A percentile compares a stretch with the other conserved stretches of the same genome.
Evolutionary conservation across 2,329 filamentous ascomycete species (phyloP).

Genomic region (Chaetothyriales sp.): DNA sequence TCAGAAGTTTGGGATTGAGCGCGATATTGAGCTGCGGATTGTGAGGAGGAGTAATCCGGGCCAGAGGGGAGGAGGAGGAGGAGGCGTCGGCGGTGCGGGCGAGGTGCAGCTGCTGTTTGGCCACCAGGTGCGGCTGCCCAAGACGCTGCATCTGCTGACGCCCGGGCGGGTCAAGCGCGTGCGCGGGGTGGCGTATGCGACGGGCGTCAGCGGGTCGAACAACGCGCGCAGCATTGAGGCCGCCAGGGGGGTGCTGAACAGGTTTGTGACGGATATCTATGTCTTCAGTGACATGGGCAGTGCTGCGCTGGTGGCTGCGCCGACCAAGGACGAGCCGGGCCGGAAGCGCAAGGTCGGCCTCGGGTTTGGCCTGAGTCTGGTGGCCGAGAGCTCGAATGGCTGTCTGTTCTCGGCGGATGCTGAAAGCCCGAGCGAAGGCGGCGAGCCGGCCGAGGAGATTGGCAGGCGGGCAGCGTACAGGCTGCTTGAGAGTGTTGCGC

Average conservation of each 20-base stretch:
- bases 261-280: constrained; percentile 75
- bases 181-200: constrained; percentile 83
- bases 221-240: constrained; percentile 91
- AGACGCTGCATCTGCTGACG: constrained; percentile 77
- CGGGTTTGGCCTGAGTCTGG: constrained; percentile 77
- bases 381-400: constrained; percentile 81
- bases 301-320: constrained; percentile 47
- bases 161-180: constrained; percentile 77
- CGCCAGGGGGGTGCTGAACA: constrained; percentile 73
- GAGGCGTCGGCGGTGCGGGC: constrained; percentile 68
- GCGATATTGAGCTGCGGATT: constrained; percentile 71
- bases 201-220: constrained; percentile 80
- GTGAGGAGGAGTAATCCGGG: constrained; percentile 66
- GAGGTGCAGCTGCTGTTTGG: constrained; percentile 89
- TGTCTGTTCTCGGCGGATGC: constrained; percentile 81
- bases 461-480: constrained; percentile 80
- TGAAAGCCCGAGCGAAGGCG: constrained; percentile 56
- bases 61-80: too few relatives aligned
- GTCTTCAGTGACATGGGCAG: constrained; percentile 57
- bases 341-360: constrained; percentile 55
- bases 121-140: constrained; percentile 82
- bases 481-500: constrained; percentile 64
- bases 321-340: constrained; percentile 49
- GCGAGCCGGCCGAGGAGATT: constrained; percentile 75
- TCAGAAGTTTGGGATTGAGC: constrained; percentile 75